phyloP scores from a whole-genome alignment of 345 rosid genomes.

The Brassica napus region DNA sequence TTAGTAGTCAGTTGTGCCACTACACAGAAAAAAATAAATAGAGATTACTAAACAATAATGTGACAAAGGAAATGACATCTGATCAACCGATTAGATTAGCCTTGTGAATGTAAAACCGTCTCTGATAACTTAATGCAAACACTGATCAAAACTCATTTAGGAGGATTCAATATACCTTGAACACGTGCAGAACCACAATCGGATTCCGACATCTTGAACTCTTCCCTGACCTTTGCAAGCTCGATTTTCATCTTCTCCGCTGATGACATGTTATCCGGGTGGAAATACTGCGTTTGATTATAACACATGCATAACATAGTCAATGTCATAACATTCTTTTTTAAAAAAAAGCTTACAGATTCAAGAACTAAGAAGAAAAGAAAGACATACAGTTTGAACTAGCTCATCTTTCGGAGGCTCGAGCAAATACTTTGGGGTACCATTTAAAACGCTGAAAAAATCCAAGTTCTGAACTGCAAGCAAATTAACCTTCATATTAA shows the following conservation, averaged over 20 bases:
- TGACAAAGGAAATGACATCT: not conserved
- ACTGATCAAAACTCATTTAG: not conserved
- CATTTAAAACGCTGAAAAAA: constrained; percentile 37
- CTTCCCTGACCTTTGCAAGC: constrained; percentile 75
- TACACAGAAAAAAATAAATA: constrained; percentile 41
- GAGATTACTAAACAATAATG: not conserved
- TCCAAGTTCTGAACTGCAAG: constrained; percentile 48
- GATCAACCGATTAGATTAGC: not conserved
- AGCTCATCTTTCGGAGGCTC: constrained; percentile 73
- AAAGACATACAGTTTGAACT: constrained; percentile 63
- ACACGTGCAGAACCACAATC: not conserved
- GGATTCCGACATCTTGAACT: not conserved
- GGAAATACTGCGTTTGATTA: constrained; percentile 68
- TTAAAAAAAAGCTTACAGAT: not conserved
- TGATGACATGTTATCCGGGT: constrained; percentile 88
- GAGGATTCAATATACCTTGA: not conserved
- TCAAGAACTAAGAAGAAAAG: not conserved
- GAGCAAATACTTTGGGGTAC: constrained; percentile 48
- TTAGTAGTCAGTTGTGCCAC: constrained; percentile 93
- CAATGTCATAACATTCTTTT: not conserved
- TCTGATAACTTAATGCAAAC: not conserved
- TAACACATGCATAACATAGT: not conserved
- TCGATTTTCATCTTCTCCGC: constrained; percentile 79
- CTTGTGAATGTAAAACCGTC: not conserved
- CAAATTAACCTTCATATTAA: not conserved